A percentile compares a stretch with the other conserved stretches of the same genome.
Conservation (phyloP, 805 yeast species). For the Scheffersomyces coipomensis region DNA sequence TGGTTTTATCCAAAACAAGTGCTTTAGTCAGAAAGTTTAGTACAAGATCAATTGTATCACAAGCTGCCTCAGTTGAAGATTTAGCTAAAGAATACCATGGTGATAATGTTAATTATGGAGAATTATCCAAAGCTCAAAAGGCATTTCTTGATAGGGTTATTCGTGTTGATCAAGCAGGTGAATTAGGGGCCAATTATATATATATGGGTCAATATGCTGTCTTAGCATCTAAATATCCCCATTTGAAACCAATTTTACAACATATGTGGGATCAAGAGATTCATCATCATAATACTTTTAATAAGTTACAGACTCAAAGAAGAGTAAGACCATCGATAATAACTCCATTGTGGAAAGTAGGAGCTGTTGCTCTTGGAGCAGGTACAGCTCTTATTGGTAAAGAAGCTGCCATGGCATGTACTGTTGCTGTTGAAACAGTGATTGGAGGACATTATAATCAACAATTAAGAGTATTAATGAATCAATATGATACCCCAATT, state of each 20-base stretch:
- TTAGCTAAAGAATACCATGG: constrained; percentile 17
- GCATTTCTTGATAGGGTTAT: constrained; percentile 73
- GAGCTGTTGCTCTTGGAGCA: constrained; percentile 84
- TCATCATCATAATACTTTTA: constrained; percentile 85
- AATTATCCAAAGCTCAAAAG: constrained; percentile 52
- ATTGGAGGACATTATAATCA: constrained; percentile 95
- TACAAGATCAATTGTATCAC: no score
- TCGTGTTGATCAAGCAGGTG: constrained; percentile 98
- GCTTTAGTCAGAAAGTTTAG: no score
- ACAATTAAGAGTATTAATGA: constrained; percentile 75
- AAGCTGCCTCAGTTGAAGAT: no score
- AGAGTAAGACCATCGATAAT: constrained; percentile 88
- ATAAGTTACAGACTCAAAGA: constrained; percentile 67
- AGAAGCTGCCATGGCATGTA: constrained; percentile 99
- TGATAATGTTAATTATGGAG: constrained; percentile 32
- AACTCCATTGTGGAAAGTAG: constrained; percentile 91
- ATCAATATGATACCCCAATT: constrained; percentile 54
- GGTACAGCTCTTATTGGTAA: constrained; percentile 84
- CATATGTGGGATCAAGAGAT: constrained; percentile 99
- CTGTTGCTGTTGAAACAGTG: constrained; percentile 97
- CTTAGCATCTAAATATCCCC: constrained; percentile 66
- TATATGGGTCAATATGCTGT: constrained; percentile 88
- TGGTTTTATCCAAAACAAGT: no score
- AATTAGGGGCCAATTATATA: constrained; percentile 90
- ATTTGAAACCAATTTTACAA: constrained; percentile 71